Base-by-base conservation (phyloP, 169 alveolate genomes). In the Neospora caninum region DNA sequence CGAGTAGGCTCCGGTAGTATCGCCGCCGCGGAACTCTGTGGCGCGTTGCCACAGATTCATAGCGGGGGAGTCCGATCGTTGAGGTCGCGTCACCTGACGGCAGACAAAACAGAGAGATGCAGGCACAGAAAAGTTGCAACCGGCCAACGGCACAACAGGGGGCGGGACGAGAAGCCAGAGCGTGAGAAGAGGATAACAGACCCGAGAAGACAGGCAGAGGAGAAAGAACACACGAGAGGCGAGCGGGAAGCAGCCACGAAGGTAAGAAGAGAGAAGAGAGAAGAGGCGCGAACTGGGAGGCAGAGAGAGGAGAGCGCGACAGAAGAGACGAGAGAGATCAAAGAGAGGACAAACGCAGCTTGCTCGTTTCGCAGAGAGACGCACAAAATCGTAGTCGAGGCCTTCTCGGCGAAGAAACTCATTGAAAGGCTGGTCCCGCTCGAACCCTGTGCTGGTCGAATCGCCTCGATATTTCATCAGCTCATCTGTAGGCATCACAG, bases 351-450 rank as follows among this genome's bases (percentile, higher is more conserved):
- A 49, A 49, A 13, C 13, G 22, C 58, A 13, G 22, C 13, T 49
- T 13, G 13, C 22, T 49, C 13, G 58, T 13, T 49, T 49, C 22
- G 13, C 22, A 49, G 13, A 49, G 84, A 13, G 80, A 36, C 43
- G 41, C n/a, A 73, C 84, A n/a, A 73, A 73, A 20, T 73, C 84
- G 84, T 73, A 73, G 84, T 73, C 49, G 84, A 73, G 84, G 43
- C 84, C 84, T 20, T 73, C 84, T 13, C 84, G 84, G 16, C 27
- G 45, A n/a, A 73, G 84, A n/a, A 73, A 73, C 49, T 34, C 84
- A 43, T 73, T 43, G 43, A 73, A 73, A 2, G 42, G 84, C 84
- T 36, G 45, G 45, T 73, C 43, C 18, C 43, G 39, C 49, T 73
- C 84, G 42, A 31, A 34, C 43, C 84, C 84, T 18, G 39, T 73